Evolutionary conservation across 208 protist genomes (phyloP).

Genomic region (Blastocrithidia nonstop): DNA sequence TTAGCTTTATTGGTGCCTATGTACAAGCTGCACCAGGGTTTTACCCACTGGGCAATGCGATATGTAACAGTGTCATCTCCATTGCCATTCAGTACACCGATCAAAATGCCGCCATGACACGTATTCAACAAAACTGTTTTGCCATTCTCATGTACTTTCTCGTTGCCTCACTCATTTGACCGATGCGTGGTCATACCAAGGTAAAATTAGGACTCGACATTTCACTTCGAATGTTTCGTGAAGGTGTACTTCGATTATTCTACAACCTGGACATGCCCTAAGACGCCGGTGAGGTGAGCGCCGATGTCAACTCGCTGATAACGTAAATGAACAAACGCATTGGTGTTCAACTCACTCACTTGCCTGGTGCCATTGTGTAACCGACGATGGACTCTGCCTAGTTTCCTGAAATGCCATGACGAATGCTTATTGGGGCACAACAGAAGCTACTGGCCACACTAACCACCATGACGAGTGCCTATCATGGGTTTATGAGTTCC

Average conservation of each 20-base stretch:
- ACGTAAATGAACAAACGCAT: conserved; percentile 48
- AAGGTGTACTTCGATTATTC: conserved; percentile 46
- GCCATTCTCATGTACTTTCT: conserved; percentile 78
- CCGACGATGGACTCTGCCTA: conserved; percentile 67
- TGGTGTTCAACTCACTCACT: conserved; percentile 17
- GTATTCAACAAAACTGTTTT: conserved; percentile 83
- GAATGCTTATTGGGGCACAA: conserved; percentile 33
- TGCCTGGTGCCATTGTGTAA: conserved; percentile 34
- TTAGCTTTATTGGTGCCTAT: conserved; percentile 62
- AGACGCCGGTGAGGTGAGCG: conserved; percentile 34
- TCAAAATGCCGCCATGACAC: conserved; percentile 34
- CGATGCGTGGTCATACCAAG: conserved; percentile 51
- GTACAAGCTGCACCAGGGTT: conserved; percentile 49
- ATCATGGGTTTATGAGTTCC: conserved; percentile 71
- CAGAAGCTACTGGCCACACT: conserved; percentile 39
- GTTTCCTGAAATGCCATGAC: conserved; percentile 55
- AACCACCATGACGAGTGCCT: conserved; percentile 73
- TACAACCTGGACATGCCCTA: conserved; percentile 75
- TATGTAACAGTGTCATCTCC: conserved; percentile 67
- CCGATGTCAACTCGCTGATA: conserved; percentile 22
- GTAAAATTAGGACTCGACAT: conserved; percentile 56
- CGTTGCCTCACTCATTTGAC: conserved; percentile 65
- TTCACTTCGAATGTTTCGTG: conserved; percentile 49
- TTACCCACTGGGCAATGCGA: conserved; percentile 47
- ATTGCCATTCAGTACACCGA: conserved; percentile 59